Evolutionary conservation across 495 filamentous ascomycete genomes (phyloP).

Genomic region (Trichoderma gamsii): DNA sequence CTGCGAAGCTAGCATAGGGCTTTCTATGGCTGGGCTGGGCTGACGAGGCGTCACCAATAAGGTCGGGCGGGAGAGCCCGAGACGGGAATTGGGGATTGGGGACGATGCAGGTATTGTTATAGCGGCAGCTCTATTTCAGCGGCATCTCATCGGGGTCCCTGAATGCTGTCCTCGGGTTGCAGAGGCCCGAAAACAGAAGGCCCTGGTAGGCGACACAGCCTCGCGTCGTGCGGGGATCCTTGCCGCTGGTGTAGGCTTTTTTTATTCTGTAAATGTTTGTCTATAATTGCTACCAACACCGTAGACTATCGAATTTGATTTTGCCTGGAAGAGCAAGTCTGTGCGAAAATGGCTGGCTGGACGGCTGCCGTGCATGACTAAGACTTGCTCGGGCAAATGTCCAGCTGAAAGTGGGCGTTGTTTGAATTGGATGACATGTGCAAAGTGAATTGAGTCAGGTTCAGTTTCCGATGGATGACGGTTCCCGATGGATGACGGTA

Average conservation of each 20-base stretch:
- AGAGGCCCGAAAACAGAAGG: neutral
- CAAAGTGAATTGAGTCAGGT: no score
- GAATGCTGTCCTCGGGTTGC: neutral
- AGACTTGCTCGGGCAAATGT: no score
- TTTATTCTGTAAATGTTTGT: no score
- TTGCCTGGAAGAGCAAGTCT: neutral
- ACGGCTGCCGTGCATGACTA: no score
- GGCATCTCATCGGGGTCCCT: neutral
- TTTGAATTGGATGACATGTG: no score
- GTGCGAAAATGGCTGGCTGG: neutral
- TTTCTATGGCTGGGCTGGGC: neutral
- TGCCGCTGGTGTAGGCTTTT: neutral
- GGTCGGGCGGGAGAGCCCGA: neutral
- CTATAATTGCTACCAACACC: no score
- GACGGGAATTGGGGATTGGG: neutral
- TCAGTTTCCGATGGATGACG: no score
- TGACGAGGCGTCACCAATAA: neutral
- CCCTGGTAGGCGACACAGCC: neutral
- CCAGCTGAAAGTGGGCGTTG: no score
- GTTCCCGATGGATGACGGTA: no score
- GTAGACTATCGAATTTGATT: neutral
- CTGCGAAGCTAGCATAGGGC: slow-evolving; percentile 3
- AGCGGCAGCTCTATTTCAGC: neutral
- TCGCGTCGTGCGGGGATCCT: neutral
- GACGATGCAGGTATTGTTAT: neutral